Conservation (phyloP, 2,329 filamentous ascomycete species). For the Aspergillus floridensis region DNA sequence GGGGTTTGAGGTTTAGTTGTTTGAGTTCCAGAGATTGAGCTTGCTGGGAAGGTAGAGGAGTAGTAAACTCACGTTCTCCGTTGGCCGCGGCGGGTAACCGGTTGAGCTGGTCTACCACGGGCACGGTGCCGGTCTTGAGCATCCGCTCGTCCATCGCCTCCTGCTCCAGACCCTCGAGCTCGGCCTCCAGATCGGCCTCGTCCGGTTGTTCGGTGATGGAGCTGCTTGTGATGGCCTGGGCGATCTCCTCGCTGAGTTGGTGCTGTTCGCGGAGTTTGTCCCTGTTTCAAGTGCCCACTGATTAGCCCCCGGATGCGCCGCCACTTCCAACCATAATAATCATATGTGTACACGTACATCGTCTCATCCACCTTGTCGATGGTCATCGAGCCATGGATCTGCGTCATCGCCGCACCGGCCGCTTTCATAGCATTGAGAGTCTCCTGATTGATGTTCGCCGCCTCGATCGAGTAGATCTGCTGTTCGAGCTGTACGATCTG, state of each 20-base stretch:
- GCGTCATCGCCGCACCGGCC: conserved; percentile 84
- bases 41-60: not conserved
- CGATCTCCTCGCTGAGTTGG: conserved; percentile 89
- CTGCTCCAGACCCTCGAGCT: conserved; percentile 84
- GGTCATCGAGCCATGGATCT: conserved; percentile 85
- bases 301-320: not conserved
- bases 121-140: conserved; percentile 81
- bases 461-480: conserved; percentile 95
- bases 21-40: too few species aligned
- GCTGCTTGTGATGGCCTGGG: conserved; percentile 74
- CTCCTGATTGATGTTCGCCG: conserved; percentile 97
- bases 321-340: not conserved
- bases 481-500: conserved; percentile 92
- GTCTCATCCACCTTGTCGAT: conserved; percentile 93
- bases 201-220: conserved; percentile 69
- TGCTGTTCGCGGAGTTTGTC: conserved; percentile 90
- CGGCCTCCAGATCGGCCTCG: conserved; percentile 80
- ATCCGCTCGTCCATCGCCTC: conserved; percentile 92
- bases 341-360: conserved; percentile 64
- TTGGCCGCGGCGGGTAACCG: conserved; percentile 72
- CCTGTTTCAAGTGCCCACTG: conserved; percentile 50
- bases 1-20: conserved; percentile 11
- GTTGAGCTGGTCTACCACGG: conserved; percentile 73
- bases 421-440: conserved; percentile 92
- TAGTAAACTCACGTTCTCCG: conserved; percentile 65